Evolutionary conservation across 192 early-diverging fungal species (phyloP).

Genomic region (Rhizoclosmatium globosum): DNA sequence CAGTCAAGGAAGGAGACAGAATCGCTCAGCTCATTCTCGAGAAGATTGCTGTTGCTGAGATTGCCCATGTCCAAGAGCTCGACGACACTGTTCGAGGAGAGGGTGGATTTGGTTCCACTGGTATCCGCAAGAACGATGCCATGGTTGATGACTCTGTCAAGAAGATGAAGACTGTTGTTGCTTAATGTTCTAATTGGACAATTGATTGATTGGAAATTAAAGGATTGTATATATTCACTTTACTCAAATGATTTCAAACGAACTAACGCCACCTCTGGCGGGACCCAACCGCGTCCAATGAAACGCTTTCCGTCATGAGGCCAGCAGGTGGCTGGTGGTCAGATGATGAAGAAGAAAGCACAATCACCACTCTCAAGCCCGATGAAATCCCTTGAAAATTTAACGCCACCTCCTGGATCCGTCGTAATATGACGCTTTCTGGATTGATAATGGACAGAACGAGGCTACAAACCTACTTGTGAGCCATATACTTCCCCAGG

Average conservation of each 20-base stretch:
- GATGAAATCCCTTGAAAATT: too few species aligned
- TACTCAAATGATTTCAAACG: not conserved
- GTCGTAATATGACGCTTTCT: too few species aligned
- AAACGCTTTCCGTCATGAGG: too few species aligned
- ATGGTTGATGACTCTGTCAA: conserved; percentile 10
- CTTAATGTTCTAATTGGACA: not conserved
- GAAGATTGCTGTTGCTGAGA: conserved; percentile 78
- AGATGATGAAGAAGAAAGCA: too few species aligned
- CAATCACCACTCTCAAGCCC: too few species aligned
- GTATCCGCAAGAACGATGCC: conserved; percentile 29
- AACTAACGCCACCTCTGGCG: too few species aligned
- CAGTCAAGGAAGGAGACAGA: conserved; percentile 88
- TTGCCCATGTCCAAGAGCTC: conserved; percentile 76
- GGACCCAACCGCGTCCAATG: too few species aligned
- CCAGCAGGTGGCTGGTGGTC: too few species aligned
- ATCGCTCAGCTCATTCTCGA: conserved; percentile 97
- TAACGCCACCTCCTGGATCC: too few species aligned
- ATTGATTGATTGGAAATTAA: not conserved
- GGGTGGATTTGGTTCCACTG: conserved; percentile 66
- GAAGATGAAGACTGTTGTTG: conserved; percentile 20
- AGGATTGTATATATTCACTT: not conserved
- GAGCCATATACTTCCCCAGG: too few species aligned
- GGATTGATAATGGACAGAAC: too few species aligned
- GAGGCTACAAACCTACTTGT: too few species aligned
- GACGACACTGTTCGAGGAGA: conserved; percentile 55